Percentiles rank a stretch among this genome's conserved stretches.
Conservation (phyloP, 73 alveolate species). For the Blepharisma stoltei region DNA sequence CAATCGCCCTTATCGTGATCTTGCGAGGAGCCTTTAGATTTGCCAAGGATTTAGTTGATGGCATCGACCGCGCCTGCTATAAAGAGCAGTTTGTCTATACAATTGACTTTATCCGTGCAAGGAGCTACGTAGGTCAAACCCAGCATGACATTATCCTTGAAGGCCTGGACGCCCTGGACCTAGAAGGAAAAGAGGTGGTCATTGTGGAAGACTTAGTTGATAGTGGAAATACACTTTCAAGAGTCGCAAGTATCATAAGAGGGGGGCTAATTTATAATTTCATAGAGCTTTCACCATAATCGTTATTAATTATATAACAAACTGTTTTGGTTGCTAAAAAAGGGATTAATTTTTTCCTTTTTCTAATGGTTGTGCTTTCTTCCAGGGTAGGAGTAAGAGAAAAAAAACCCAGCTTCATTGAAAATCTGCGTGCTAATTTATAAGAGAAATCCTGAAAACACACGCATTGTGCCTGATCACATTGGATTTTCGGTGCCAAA, state of each 20-base stretch:
- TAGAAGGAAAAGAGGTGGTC: background rate
- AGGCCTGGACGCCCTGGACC: background rate
- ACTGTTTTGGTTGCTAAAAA: too few relatives aligned
- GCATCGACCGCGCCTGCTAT: background rate
- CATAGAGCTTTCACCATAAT: too few relatives aligned
- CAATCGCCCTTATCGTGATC: background rate
- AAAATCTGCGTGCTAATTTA: background rate
- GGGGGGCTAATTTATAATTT: too few relatives aligned
- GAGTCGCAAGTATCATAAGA: background rate
- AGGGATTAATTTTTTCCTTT: too few relatives aligned
- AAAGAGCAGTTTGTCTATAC: background rate
- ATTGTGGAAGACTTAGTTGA: background rate
- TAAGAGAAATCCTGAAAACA: background rate
- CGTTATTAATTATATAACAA: too few relatives aligned
- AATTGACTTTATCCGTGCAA: background rate
- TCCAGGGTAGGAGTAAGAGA: too few relatives aligned
- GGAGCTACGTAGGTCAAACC: background rate
- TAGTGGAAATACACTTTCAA: background rate
- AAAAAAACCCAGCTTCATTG: background rate
- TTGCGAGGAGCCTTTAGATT: background rate
- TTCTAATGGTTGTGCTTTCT: too few relatives aligned
- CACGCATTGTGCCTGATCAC: background rate
- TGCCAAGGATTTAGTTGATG: constrained; percentile 1
- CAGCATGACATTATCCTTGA: background rate
- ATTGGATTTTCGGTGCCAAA: constrained; percentile 6